Conservation (phyloP, 176 grass and related monocot species). For the Zoysia pacifica region DNA sequence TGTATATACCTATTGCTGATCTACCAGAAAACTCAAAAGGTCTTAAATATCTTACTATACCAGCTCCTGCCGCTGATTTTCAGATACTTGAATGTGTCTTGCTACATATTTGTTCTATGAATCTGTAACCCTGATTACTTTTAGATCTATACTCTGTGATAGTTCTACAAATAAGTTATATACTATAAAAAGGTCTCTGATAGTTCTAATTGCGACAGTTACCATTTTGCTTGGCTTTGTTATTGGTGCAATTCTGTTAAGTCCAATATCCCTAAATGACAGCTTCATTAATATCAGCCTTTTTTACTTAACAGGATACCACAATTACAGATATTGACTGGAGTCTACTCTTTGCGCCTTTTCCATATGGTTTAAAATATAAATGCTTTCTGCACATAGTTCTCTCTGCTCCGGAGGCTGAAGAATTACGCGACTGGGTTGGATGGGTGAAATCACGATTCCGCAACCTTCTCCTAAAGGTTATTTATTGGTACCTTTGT, state of each 20-base stretch:
- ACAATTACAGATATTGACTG: conserved; percentile 52
- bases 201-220: not conserved
- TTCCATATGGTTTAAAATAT: conserved; percentile 52
- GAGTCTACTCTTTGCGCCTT: conserved; percentile 60
- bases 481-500: conserved; percentile 22
- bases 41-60: not conserved
- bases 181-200: not conserved
- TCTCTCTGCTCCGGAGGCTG: conserved; percentile 50
- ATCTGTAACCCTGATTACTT: not conserved
- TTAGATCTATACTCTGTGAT: not conserved
- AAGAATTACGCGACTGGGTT: conserved; percentile 71
- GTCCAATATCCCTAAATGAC: conserved; percentile 10
- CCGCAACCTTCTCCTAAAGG: conserved; percentile 70
- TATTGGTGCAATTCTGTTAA: not conserved
- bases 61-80: not conserved
- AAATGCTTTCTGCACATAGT: conserved; percentile 59
- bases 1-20: not conserved
- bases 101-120: not conserved
- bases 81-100: not conserved
- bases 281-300: conserved; percentile 38
- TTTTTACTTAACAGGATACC: conserved; percentile 52
- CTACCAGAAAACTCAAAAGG: not conserved
- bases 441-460: conserved; percentile 79
- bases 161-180: conserved; percentile 7
- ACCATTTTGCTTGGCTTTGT: not conserved